Evolutionary conservation across 345 rosid species (phyloP).

Genomic region (Salix purpurea): DNA sequence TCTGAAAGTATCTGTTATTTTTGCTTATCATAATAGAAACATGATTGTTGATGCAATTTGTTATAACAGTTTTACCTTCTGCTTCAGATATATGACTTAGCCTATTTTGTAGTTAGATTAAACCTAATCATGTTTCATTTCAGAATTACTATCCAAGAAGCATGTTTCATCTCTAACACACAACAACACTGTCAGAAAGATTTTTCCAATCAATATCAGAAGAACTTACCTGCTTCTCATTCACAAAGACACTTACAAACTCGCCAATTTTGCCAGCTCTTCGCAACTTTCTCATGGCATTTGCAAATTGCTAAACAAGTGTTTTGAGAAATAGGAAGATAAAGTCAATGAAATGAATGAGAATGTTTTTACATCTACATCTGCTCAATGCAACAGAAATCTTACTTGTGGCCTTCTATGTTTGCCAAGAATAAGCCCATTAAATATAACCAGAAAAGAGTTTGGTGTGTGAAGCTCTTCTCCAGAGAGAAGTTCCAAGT

Average conservation of each 20-base stretch:
- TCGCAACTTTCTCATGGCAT: conserved; percentile 66
- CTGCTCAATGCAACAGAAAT: not conserved
- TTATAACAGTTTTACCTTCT: not conserved
- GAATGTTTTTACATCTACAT: not conserved
- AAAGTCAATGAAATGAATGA: conserved; percentile 4
- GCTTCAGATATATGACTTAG: not conserved
- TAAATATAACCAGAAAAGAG: conserved; percentile 74
- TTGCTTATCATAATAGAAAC: not conserved
- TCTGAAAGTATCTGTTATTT: not conserved
- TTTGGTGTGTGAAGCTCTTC: conserved; percentile 84
- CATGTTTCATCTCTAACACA: not conserved
- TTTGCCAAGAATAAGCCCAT: conserved; percentile 92
- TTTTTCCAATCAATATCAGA: not conserved
- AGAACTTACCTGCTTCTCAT: conserved; percentile 84
- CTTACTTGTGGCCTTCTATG: conserved; percentile 88
- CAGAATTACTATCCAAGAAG: not conserved
- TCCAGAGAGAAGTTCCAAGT: conserved; percentile 71
- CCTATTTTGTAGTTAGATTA: not conserved
- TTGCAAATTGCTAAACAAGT: conserved; percentile 58
- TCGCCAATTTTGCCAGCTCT: conserved; percentile 91
- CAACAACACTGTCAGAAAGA: not conserved
- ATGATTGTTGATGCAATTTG: not conserved
- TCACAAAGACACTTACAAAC: conserved; percentile 79
- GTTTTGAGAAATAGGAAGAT: conserved; percentile 4
- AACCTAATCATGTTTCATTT: not conserved